phyloP scores from a whole-genome alignment of 306 rosid genomes.

The Pterocarpus macrocarpus region DNA sequence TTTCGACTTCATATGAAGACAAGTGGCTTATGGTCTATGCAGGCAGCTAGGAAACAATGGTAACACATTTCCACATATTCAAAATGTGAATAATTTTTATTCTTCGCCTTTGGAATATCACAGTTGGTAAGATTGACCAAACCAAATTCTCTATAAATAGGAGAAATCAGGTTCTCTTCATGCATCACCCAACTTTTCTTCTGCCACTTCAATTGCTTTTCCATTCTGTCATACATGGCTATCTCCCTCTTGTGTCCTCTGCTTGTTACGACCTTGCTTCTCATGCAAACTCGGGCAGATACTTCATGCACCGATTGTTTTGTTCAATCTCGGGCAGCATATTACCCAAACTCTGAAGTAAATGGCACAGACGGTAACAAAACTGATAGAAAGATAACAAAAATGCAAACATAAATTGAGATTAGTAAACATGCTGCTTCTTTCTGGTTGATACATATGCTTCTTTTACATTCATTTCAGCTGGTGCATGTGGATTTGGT shows the following conservation, averaged over 20 bases:
- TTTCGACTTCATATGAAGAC: slow-evolving; percentile 40
- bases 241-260: slow-evolving; percentile 50
- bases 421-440: slow-evolving; percentile 36
- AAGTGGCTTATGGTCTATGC: slow-evolving; percentile 13
- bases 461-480: slow-evolving; percentile 52
- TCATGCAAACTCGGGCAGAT: slow-evolving; percentile 65
- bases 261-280: slow-evolving; percentile 57
- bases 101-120: slow-evolving; percentile 46
- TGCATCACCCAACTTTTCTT: slow-evolving; percentile 43
- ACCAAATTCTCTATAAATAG: slow-evolving; percentile 66
- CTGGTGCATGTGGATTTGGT: slow-evolving; percentile 86
- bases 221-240: slow-evolving; percentile 58
- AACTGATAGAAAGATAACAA: slow-evolving; percentile 6
- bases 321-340: slow-evolving; percentile 77
- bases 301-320: slow-evolving; percentile 72
- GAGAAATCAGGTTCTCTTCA: slow-evolving; percentile 36
- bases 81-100: slow-evolving; percentile 12
- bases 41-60: slow-evolving; percentile 41
- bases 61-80: slow-evolving; percentile 21
- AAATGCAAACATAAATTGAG: slow-evolving; percentile 9
- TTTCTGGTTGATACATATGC: not conserved
- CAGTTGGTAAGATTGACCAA: slow-evolving; percentile 55
- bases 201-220: slow-evolving; percentile 33
- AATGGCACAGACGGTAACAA: slow-evolving; percentile 84
- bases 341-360: slow-evolving; percentile 80